These are phyloP conservation scores for Flaveria bidentis DNA, from an alignment of 129 eudicot genomes.

Conservation along the genomic window DNA sequence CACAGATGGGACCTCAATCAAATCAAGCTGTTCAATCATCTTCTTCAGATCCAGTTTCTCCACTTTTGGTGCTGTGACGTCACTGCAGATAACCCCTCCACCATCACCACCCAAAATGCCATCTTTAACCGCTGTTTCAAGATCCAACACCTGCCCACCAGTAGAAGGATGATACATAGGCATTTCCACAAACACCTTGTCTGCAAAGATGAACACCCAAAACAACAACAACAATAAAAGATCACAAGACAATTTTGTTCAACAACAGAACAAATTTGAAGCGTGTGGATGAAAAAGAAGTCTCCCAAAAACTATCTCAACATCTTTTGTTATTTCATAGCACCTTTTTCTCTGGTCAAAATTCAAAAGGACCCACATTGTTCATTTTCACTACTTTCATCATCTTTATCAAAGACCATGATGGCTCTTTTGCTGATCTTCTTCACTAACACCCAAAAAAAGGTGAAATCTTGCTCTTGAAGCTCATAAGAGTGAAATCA, in stretches of 20 bases:
- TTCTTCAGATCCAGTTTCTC: constrained; percentile 9
- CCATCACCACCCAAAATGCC: constrained; percentile 9
- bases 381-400: constrained; percentile 10
- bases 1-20: not conserved
- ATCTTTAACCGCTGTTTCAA: constrained; percentile 11
- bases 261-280: not conserved
- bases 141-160: constrained; percentile 6
- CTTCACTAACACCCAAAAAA: constrained; percentile 5
- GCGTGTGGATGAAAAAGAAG: constrained; percentile 2
- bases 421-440: not conserved
- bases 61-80: not conserved
- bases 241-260: too few relatives aligned
- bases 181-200: not conserved
- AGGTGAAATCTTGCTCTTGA: not conserved
- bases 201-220: not conserved
- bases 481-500: constrained; percentile 2
- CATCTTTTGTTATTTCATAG: not conserved
- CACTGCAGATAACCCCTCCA: not conserved
- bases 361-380: constrained; percentile 1
- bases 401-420: not conserved
- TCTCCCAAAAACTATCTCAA: too few relatives aligned
- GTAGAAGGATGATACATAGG: constrained; percentile 4
- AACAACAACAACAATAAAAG: too few relatives aligned
- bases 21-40: constrained; percentile 7
- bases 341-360: constrained; percentile 7